phyloP scores from a whole-genome alignment of 441 rosid genomes.

The Iberis amara region DNA sequence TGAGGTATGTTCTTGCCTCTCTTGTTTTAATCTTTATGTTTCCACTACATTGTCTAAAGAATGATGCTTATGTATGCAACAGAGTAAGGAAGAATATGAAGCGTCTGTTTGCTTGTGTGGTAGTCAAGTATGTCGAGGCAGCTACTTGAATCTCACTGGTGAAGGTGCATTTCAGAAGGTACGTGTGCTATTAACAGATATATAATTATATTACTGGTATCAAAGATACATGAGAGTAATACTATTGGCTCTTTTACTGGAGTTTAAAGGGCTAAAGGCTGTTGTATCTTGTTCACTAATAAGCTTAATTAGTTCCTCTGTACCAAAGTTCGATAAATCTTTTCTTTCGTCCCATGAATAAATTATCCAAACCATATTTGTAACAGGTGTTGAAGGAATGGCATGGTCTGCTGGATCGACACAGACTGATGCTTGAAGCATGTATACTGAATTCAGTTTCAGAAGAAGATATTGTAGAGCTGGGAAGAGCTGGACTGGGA shows the following conservation, averaged over 20 bases:
- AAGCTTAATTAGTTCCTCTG: conserved; percentile 16
- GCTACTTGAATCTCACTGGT: conserved; percentile 98
- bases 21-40: conserved; percentile 21
- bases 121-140: conserved; percentile 98
- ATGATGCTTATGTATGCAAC: conserved; percentile 33
- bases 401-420: conserved; percentile 89
- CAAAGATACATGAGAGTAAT: conserved; percentile 12
- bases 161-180: conserved; percentile 99
- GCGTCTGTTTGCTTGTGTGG: conserved; percentile 99
- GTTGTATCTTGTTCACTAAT: conserved; percentile 16
- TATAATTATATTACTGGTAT: conserved; percentile 21
- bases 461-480: conserved; percentile 92
- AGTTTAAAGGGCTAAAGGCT: conserved; percentile 2
- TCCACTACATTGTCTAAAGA: conserved; percentile 16
- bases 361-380: conserved; percentile 12
- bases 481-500: conserved; percentile 97
- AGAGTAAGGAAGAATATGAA: conserved; percentile 99
- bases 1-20: conserved; percentile 52
- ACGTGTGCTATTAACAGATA: conserved; percentile 16
- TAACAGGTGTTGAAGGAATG: conserved; percentile 79
- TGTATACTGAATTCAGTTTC: conserved; percentile 78
- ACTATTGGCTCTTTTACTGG: conserved; percentile 6
- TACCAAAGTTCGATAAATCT: conserved; percentile 2
- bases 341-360: conserved; percentile 11
- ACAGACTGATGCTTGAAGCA: conserved; percentile 85